phyloP scores from a whole-genome alignment of 2,329 filamentous ascomycete species.

The Exophiala aquamarina region DNA sequence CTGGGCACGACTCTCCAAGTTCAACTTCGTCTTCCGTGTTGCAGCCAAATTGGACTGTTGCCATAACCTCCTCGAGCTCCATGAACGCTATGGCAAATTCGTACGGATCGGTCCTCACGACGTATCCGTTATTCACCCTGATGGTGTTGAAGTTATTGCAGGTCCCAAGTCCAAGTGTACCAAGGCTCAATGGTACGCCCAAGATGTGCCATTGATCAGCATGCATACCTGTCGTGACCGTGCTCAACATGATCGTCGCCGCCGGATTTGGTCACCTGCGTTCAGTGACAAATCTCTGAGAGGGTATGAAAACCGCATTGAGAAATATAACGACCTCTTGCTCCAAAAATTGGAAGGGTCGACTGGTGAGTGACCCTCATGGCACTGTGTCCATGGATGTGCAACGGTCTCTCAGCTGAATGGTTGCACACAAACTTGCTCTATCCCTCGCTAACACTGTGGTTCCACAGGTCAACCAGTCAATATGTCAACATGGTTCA shows the following conservation, averaged over 20 bases:
- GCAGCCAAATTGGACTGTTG: constrained; percentile 8
- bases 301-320: constrained; percentile 42
- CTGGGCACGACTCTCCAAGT: constrained; percentile 22
- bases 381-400: no score
- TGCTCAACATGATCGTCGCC: constrained; percentile 38
- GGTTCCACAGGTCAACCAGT: constrained; percentile 28
- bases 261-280: constrained; percentile 42
- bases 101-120: constrained; percentile 23
- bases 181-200: constrained; percentile 45
- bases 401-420: no score
- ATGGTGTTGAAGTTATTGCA: constrained; percentile 38
- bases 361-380: constrained; percentile 14
- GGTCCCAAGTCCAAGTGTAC: constrained; percentile 38
- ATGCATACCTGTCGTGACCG: constrained; percentile 41
- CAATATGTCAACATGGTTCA: constrained; percentile 41
- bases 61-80: constrained; percentile 12
- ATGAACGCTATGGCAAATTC: constrained; percentile 24
- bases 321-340: constrained; percentile 37
- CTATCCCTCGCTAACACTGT: no score
- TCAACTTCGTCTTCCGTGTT: constrained; percentile 11
- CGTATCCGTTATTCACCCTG: constrained; percentile 22
- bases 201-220: constrained; percentile 33
- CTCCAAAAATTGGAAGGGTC: constrained; percentile 32
- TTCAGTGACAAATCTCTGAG: constrained; percentile 43
- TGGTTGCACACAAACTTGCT: no score